Percentiles rank a stretch among this genome's conserved stretches.
Conservation (phyloP, 305 asterid species). For the Fraxinus paxiana region DNA sequence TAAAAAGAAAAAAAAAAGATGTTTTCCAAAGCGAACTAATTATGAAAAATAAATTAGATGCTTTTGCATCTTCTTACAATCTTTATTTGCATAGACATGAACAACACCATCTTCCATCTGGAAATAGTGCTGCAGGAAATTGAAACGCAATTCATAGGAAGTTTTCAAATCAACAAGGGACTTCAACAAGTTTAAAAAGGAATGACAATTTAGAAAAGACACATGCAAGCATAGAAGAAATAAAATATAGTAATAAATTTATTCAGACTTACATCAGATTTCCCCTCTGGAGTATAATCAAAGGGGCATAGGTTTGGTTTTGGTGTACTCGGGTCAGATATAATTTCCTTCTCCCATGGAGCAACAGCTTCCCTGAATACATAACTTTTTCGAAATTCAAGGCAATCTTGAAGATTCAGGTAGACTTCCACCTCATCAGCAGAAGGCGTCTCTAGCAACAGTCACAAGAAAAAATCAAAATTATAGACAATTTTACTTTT, state of each 20-base stretch:
- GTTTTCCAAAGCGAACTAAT: constrained; percentile 8
- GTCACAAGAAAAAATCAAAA: constrained; percentile 25
- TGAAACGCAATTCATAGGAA: constrained; percentile 18
- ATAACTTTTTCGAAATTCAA: constrained; percentile 70
- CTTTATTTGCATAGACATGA: constrained; percentile 77
- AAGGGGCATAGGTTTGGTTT: constrained; percentile 81
- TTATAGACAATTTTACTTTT: constrained; percentile 1
- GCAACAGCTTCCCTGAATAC: constrained; percentile 72
- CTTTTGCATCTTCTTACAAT: constrained; percentile 60
- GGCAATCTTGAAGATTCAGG: constrained; percentile 74
- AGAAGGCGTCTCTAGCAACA: constrained; percentile 75
- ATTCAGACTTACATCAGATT: constrained; percentile 58
- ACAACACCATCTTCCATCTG: constrained; percentile 92
- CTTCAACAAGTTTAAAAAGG: constrained; percentile 1
- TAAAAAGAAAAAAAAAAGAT: constrained; percentile 17
- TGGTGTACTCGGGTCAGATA: constrained; percentile 90
- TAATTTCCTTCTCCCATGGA: constrained; percentile 87
- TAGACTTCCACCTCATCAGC: constrained; percentile 85
- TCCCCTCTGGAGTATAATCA: constrained; percentile 59
- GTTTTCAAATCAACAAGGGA: not conserved
- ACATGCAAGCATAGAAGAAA: not conserved
- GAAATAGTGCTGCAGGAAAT: constrained; percentile 62
- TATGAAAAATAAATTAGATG: not conserved
- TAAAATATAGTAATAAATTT: not conserved
- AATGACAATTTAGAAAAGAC: constrained; percentile 19